These are phyloP conservation scores for Nectriaceae sp. DNA, from an alignment of 2,329 filamentous ascomycete genomes.

Conservation along the genomic window DNA sequence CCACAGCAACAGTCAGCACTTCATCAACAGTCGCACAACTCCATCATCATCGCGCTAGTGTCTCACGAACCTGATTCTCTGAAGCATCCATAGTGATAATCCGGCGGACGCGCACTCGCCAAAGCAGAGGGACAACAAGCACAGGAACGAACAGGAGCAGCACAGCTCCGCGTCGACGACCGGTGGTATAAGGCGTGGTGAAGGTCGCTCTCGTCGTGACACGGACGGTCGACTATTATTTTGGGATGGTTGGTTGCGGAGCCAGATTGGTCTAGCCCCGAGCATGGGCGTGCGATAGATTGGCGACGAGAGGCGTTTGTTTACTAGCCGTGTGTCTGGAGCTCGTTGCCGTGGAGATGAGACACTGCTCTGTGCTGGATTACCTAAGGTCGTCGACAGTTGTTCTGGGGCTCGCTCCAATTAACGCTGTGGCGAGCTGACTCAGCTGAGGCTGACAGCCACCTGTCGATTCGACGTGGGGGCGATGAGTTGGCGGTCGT, in stretches of 20 bases:
- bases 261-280: constrained; percentile 22
- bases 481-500: constrained; percentile 10
- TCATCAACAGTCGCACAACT: background rate
- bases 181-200: constrained; percentile 28
- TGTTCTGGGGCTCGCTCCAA: constrained; percentile 2
- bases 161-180: constrained; percentile 33
- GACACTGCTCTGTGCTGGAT: background rate
- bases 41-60: background rate
- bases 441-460: background rate
- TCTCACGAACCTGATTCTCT: constrained; percentile 32
- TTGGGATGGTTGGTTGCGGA: constrained; percentile 19
- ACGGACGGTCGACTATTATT: constrained; percentile 23
- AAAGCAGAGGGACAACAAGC: constrained; percentile 26
- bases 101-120: constrained; percentile 21
- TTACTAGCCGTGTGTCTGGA: constrained; percentile 15
- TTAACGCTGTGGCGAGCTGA: constrained; percentile 3
- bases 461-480: constrained; percentile 12
- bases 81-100: constrained; percentile 33
- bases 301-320: constrained; percentile 29
- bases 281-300: constrained; percentile 15
- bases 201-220: constrained; percentile 14
- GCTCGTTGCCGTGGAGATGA: constrained; percentile 22
- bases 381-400: background rate
- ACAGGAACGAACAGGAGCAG: constrained; percentile 39
- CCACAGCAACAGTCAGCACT: constrained; percentile 7